Evolutionary conservation across 75 land plant species (phyloP).

Genomic region (Pinus tabuliformis): DNA sequence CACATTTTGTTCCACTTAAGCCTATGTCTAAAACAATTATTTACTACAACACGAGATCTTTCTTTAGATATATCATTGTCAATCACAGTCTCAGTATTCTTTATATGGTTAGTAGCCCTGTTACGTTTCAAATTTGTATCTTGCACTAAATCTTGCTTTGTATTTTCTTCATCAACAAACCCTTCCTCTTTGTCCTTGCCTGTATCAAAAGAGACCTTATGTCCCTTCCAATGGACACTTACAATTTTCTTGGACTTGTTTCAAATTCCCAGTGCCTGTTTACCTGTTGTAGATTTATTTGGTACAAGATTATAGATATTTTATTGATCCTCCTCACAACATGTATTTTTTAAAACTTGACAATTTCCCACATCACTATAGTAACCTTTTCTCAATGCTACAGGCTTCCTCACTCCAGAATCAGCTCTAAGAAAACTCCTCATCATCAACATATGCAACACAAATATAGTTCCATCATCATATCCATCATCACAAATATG

Average conservation of each 20-base stretch:
- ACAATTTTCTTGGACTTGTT: constrained; percentile 75
- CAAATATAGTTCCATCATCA: too few relatives aligned
- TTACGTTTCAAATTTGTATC: background rate
- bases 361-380: too few relatives aligned
- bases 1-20: constrained; percentile 63
- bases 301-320: constrained; percentile 7
- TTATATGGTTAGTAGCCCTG: background rate
- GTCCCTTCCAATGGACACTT: constrained; percentile 69
- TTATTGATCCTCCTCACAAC: too few relatives aligned
- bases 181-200: constrained; percentile 45
- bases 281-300: constrained; percentile 93
- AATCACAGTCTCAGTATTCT: constrained; percentile 8
- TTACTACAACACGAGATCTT: constrained; percentile 1
- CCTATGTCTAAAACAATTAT: constrained; percentile 18
- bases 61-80: constrained; percentile 6
- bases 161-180: constrained; percentile 22
- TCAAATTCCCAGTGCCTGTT: constrained; percentile 83
- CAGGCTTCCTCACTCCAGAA: too few relatives aligned
- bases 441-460: too few relatives aligned
- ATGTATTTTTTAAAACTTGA: too few relatives aligned
- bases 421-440: too few relatives aligned
- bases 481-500: too few relatives aligned
- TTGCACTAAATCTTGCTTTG: background rate
- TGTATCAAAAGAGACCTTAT: constrained; percentile 62
- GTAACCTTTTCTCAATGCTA: too few relatives aligned